Conservation (phyloP, 208 protist species). For the Trypanosoma mega region DNA sequence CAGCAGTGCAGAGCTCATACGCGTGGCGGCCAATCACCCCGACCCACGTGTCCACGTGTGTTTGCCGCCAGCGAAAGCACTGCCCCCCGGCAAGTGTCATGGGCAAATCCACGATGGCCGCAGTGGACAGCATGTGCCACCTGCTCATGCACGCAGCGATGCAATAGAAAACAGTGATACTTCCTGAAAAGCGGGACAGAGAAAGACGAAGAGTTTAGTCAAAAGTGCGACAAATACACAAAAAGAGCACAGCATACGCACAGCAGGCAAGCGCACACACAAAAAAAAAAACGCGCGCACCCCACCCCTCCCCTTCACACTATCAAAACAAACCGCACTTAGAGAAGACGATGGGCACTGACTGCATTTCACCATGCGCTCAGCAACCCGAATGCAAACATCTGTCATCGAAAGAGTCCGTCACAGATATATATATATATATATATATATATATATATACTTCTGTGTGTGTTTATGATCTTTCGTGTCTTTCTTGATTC, state of each 20-base stretch:
- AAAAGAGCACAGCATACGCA: too few relatives aligned
- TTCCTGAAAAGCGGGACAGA: slow-evolving; percentile 8
- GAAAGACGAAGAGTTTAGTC: background rate
- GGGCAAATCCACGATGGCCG: slow-evolving; percentile 35
- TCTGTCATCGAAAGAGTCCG: too few relatives aligned
- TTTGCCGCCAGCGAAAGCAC: slow-evolving; percentile 74
- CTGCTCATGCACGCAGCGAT: background rate
- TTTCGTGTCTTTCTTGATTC: background rate
- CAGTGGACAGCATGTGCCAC: slow-evolving; percentile 43
- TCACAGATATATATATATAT: background rate
- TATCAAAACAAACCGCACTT: too few relatives aligned
- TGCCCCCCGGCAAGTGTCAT: slow-evolving; percentile 71
- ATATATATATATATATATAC: slow-evolving; percentile 1
- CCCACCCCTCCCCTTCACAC: too few relatives aligned
- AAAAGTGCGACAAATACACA: too few relatives aligned
- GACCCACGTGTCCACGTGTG: slow-evolving; percentile 42
- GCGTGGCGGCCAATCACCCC: slow-evolving; percentile 40
- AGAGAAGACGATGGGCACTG: too few relatives aligned
- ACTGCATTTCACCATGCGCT: too few relatives aligned
- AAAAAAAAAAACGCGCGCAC: too few relatives aligned
- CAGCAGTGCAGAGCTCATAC: slow-evolving; percentile 46
- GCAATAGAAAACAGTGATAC: background rate
- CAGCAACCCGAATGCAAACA: too few relatives aligned
- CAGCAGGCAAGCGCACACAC: too few relatives aligned
- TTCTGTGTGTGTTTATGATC: background rate